Evolutionary conservation across 1,284 basidiomycete genomes (phyloP).

Genomic region (Rhodotorula sp.): DNA sequence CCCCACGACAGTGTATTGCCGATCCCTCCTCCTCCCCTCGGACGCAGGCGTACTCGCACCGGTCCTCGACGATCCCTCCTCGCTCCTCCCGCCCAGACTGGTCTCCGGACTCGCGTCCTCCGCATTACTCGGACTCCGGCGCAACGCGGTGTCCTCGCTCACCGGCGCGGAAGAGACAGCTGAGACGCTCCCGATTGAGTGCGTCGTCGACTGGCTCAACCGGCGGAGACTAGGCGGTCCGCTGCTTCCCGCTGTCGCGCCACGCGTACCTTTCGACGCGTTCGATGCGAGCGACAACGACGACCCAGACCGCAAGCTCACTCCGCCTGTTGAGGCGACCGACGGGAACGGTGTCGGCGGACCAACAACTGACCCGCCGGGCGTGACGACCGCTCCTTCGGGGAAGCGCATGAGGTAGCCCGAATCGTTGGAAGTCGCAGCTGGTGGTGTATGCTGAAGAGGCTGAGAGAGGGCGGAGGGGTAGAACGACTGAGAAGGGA

Average conservation of each 20-base stretch:
- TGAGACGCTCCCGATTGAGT: slow-evolving; percentile 9
- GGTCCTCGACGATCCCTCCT: background rate
- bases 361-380: slow-evolving; percentile 11
- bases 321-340: background rate
- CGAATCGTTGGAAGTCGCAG: background rate
- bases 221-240: slow-evolving; percentile 1
- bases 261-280: slow-evolving; percentile 9
- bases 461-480: background rate
- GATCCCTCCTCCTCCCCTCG: slow-evolving; percentile 3
- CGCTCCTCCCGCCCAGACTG: slow-evolving; percentile 7
- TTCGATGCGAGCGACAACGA: background rate
- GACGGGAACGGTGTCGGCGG: slow-evolving; percentile 3
- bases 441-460: background rate
- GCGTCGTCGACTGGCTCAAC: slow-evolving; percentile 14
- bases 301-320: too few relatives aligned
- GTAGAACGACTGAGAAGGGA: background rate
- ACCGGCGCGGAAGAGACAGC: background rate
- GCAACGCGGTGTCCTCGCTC: slow-evolving; percentile 5
- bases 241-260: background rate
- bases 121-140: background rate
- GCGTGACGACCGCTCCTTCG: slow-evolving; percentile 30
- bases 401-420: slow-evolving; percentile 40
- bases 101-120: slow-evolving; percentile 5
- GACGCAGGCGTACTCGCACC: slow-evolving; percentile 1
- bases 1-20: slow-evolving; percentile 19